Evolutionary conservation across 352 stramenopile species (phyloP).

Genomic region (Phytophthora tubulina): DNA sequence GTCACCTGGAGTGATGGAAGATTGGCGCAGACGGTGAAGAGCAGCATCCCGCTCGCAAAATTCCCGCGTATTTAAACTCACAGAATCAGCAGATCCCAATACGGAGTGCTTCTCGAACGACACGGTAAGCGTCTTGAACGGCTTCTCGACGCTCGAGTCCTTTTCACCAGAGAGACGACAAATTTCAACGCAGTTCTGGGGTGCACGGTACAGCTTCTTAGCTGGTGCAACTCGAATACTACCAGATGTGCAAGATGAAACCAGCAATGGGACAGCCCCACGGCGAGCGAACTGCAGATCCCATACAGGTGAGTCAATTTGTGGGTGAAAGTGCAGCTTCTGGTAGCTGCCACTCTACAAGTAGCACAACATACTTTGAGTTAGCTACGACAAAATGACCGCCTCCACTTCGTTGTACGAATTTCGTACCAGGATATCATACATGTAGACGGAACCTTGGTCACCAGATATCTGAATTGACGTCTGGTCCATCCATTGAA

Average conservation of each 20-base stretch:
- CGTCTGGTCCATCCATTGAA: conserved; percentile 84
- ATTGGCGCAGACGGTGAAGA: conserved; percentile 73
- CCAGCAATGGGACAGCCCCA: conserved; percentile 53
- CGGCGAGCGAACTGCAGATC: conserved; percentile 73
- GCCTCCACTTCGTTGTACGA: background rate
- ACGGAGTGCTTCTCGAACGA: conserved; percentile 63
- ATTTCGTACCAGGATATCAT: conserved; percentile 80
- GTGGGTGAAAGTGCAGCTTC: conserved; percentile 84
- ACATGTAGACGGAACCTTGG: conserved; percentile 83
- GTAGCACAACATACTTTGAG: background rate
- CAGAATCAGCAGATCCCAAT: conserved; percentile 51
- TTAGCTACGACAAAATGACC: no score
- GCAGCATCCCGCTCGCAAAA: conserved; percentile 84
- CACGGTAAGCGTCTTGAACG: conserved; percentile 66
- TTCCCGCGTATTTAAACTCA: conserved; percentile 55
- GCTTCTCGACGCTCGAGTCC: conserved; percentile 56
- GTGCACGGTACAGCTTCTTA: conserved; percentile 70
- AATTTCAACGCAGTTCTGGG: conserved; percentile 78
- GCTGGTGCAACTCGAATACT: conserved; percentile 69
- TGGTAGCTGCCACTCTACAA: conserved; percentile 79
- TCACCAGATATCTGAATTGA: conserved; percentile 83
- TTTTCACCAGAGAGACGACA: conserved; percentile 68
- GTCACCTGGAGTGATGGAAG: conserved; percentile 49
- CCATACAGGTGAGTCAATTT: conserved; percentile 89
- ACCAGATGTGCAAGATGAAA: conserved; percentile 78